Evolutionary conservation across 805 yeast genomes (phyloP).

Genomic region (Candida oleophila): DNA sequence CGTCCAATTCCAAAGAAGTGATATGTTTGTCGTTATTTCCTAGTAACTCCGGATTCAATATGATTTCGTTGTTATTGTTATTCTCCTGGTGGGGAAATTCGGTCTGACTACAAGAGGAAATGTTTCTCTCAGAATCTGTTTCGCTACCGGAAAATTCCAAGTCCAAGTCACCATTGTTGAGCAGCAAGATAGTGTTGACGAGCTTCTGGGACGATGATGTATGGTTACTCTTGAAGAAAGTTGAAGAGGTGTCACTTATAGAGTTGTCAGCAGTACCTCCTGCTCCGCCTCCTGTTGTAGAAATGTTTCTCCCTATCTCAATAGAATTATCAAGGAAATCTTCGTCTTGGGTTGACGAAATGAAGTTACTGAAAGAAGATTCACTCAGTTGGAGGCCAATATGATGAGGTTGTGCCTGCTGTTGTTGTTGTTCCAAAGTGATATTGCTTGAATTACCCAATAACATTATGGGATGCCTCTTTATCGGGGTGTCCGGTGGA

Average conservation of each 20-base stretch:
- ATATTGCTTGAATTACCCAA: conserved; percentile 18
- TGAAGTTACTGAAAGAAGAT: conserved; percentile 17
- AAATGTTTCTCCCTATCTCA: conserved; percentile 38
- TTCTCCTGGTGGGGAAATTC: background rate
- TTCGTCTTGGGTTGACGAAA: conserved; percentile 20
- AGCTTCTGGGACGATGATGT: conserved; percentile 13
- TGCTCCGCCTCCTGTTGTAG: background rate
- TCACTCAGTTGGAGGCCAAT: conserved; percentile 5
- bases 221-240: conserved; percentile 29
- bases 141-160: conserved; percentile 7
- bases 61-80: background rate
- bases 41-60: background rate
- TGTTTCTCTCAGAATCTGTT: conserved; percentile 3
- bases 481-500: conserved; percentile 47
- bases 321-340: conserved; percentile 30
- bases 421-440: conserved; percentile 1
- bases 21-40: conserved; percentile 8
- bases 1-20: conserved; percentile 18
- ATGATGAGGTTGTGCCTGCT: background rate
- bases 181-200: conserved; percentile 8
- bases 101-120: background rate
- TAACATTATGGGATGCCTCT: conserved; percentile 39
- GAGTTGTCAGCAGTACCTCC: conserved; percentile 15
- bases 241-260: conserved; percentile 30
- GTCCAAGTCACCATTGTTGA: conserved; percentile 11